Base-by-base conservation (phyloP, 176 grass and related monocot species). In the Aegilops tauschii region DNA sequence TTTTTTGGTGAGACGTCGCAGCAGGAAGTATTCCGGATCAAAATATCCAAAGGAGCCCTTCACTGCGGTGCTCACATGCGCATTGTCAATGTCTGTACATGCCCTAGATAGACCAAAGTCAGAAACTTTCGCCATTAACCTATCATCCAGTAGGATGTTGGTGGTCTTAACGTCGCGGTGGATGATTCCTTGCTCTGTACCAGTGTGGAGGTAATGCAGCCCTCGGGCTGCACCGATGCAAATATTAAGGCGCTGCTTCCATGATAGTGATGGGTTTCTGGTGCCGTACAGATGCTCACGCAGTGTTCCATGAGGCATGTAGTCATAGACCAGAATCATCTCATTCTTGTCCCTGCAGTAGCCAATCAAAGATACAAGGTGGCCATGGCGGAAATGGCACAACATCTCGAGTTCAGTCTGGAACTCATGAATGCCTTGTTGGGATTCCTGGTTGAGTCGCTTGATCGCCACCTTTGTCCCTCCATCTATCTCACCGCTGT, bases 1-100 rank as follows among this genome's bases (percentile, higher is more conserved):
- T 77, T 88, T 91, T 4, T 77, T 40, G 13, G 85, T 87, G 12
- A 87, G 81, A 5, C 34, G 76, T 34, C 68, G 61, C 61, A 37
- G 23, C 21, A 70, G 64, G 11, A 88, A 91, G 77, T 91, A 91
- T 18, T 87, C 85, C 4, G 81, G 89, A 30, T 91, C 86, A 36
- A 88, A 77, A 11, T 91, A 88, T 11, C 81, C 76, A 42, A 91
- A 87, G 21, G 58, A 76, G 16, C 89, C 85, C 14, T 91, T 87
- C 34, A 91, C 85, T 0, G 7, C 68, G 0, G 89, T 91, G 52
- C 89, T 91, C 20, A 91, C 77, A 35, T 91, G 82, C 5, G 89
- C 76, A 37, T 84, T 29, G 3, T 87, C 61, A 1, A 87, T 30
- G 12, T 36, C 8, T 4, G 28, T 69, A n/a, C 47, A 32, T 10